Evolutionary conservation across 2,329 filamentous ascomycete genomes (phyloP).

Genomic region (Colletotrichum sp.): DNA sequence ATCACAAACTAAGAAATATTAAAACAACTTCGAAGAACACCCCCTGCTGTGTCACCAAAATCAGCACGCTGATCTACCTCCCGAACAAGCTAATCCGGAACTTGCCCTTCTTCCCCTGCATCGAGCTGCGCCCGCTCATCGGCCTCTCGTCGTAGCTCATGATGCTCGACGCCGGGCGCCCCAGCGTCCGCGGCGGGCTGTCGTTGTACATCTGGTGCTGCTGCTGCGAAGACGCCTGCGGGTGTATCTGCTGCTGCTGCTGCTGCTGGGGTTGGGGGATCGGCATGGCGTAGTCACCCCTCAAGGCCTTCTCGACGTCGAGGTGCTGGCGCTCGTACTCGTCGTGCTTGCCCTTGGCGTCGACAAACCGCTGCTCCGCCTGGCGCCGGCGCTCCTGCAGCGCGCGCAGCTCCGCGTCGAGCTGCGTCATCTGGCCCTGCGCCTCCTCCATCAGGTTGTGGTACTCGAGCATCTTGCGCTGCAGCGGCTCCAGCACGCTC

Average conservation of each 20-base stretch:
- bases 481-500: conserved; percentile 49
- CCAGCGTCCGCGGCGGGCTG: conserved; percentile 10
- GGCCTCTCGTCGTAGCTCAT: conserved; percentile 22
- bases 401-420: conserved; percentile 46
- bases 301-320: conserved; percentile 45
- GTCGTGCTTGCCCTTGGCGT: conserved; percentile 48
- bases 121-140: conserved; percentile 12
- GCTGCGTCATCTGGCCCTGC: conserved; percentile 43
- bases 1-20: not conserved
- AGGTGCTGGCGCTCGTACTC: conserved; percentile 46
- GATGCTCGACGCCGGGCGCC: conserved; percentile 9
- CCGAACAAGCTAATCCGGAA: conserved; percentile 21
- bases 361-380: conserved; percentile 44
- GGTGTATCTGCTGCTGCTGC: not conserved
- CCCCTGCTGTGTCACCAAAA: not conserved
- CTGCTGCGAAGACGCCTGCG: not conserved
- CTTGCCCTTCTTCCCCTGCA: conserved; percentile 15
- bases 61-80: not conserved
- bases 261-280: not conserved
- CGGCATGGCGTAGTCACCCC: conserved; percentile 35
- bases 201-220: conserved; percentile 12
- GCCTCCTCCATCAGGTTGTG: conserved; percentile 44
- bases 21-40: not conserved
- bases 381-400: conserved; percentile 45
- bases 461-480: conserved; percentile 50